These are phyloP conservation scores for Macadamia integrifolia DNA, from an alignment of 164 flowering plant genomes.

Conservation along the genomic window DNA sequence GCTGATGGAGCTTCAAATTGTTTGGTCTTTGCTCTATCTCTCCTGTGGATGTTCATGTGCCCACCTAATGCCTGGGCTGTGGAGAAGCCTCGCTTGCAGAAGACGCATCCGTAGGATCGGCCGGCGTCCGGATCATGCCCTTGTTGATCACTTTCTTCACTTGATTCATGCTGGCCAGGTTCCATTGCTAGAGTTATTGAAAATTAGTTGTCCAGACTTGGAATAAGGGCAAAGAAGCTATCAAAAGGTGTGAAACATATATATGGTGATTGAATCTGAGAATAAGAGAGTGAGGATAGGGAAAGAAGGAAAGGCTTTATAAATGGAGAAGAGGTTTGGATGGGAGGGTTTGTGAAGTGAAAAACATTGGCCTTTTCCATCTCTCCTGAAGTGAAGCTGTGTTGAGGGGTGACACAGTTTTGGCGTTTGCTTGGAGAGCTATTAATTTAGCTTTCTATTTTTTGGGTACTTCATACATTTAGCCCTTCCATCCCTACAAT, in stretches of 20 bases:
- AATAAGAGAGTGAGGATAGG: background rate
- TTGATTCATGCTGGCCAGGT: conserved; percentile 18
- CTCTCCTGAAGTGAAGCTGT: conserved; percentile 10
- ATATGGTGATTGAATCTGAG: conserved; percentile 3
- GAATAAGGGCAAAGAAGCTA: background rate
- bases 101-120: conserved; percentile 48
- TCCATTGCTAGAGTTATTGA: conserved; percentile 18
- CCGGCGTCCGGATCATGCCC: conserved; percentile 13
- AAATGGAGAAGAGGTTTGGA: background rate
- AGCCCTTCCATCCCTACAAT: background rate
- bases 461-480: background rate
- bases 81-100: conserved; percentile 58
- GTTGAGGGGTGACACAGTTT: conserved; percentile 16
- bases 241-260: background rate
- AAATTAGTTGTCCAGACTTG: background rate
- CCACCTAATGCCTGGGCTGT: conserved; percentile 68
- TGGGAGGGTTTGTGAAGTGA: conserved; percentile 8
- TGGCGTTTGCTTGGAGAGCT: conserved; percentile 15
- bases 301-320: conserved; percentile 6
- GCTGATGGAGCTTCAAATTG: conserved; percentile 16
- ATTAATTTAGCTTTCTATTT: conserved; percentile 26
- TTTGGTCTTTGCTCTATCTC: conserved; percentile 38
- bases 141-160: conserved; percentile 22
- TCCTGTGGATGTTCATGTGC: conserved; percentile 64
- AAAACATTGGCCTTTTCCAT: conserved; percentile 24